These are phyloP conservation scores for Chytriomyces sp. DNA, from an alignment of 192 early-diverging fungal species.

Conservation along the genomic window DNA sequence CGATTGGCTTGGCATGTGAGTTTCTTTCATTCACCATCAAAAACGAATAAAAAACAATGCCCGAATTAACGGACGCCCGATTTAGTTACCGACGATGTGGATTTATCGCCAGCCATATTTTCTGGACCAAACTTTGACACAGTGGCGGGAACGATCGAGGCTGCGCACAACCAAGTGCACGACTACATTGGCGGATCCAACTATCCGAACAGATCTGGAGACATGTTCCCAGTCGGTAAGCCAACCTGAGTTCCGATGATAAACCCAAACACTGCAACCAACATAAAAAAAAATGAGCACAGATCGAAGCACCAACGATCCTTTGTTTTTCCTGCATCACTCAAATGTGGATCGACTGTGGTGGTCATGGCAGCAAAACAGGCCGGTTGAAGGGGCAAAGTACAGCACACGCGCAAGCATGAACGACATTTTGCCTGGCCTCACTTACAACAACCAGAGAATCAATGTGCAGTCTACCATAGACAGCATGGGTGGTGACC, in stretches of 20 bases:
- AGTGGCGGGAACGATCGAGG: slow-evolving; percentile 47
- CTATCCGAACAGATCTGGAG: slow-evolving; percentile 56
- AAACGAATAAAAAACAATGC: no score
- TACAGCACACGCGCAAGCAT: not conserved
- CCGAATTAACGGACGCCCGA: no score
- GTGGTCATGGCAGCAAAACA: slow-evolving; percentile 24
- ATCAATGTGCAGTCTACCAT: not conserved
- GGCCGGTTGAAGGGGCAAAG: not conserved
- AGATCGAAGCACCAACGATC: slow-evolving; percentile 53
- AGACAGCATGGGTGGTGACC: not conserved
- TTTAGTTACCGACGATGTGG: not conserved
- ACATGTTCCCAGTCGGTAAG: slow-evolving; percentile 42
- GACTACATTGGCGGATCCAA: slow-evolving; percentile 55
- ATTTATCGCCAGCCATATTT: not conserved
- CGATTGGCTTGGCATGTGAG: slow-evolving; percentile 3
- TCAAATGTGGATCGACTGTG: slow-evolving; percentile 54
- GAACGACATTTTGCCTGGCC: slow-evolving; percentile 20
- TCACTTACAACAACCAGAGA: slow-evolving; percentile 37
- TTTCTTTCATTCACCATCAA: no score
- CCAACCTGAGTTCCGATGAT: no score
- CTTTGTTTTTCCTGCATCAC: slow-evolving; percentile 71
- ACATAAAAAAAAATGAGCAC: no score
- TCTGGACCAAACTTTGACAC: slow-evolving; percentile 22
- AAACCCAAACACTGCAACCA: no score
- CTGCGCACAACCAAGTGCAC: slow-evolving; percentile 43